Percentiles rank a stretch among this genome's conserved stretches.
Conservation (phyloP, 495 filamentous ascomycete species). For the Lasiosphaeria hispida region DNA sequence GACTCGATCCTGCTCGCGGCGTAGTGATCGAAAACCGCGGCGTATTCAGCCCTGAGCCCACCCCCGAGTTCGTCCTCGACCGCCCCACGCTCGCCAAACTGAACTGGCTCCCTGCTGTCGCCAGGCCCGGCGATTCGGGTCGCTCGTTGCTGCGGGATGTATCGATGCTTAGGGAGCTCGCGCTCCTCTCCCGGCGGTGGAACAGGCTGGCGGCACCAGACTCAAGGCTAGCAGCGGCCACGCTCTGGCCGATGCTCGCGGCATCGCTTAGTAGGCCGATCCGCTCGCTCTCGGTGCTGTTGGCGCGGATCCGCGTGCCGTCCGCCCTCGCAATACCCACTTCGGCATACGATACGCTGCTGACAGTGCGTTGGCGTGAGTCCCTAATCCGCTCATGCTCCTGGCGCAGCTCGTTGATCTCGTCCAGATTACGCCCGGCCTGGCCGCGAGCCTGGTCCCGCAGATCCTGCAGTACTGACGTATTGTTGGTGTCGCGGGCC, state of each 20-base stretch:
- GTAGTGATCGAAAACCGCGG: constrained; percentile 20
- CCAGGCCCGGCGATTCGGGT: constrained; percentile 22
- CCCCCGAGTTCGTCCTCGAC: constrained; percentile 22
- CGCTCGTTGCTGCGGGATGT: constrained; percentile 25
- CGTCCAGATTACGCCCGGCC: constrained; percentile 30
- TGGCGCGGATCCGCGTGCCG: constrained; percentile 79
- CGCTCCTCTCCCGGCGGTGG: constrained; percentile 42
- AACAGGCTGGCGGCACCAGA: constrained; percentile 28
- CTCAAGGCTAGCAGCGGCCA: constrained; percentile 6
- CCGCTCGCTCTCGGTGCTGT: constrained; percentile 73
- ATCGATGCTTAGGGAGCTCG: constrained; percentile 50
- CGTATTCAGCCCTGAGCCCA: constrained; percentile 28
- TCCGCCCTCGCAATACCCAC: constrained; percentile 86
- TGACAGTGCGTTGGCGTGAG: constrained; percentile 70
- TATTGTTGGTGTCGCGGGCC: constrained; percentile 68
- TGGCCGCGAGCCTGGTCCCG: constrained; percentile 39
- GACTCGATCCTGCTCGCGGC: constrained; percentile 35
- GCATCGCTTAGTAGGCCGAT: constrained; percentile 71
- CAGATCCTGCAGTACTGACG: constrained; percentile 59
- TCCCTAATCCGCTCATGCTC: constrained; percentile 63
- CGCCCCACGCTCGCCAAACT: constrained; percentile 21
- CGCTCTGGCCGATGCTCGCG: constrained; percentile 50
- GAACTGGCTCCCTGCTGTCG: constrained; percentile 24
- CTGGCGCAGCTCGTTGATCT: constrained; percentile 55
- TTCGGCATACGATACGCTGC: constrained; percentile 81